A percentile compares a stretch with the other conserved stretches of the same genome.
These are phyloP conservation scores for Sporothrix phasma DNA, from an alignment of 2,329 filamentous ascomycete species.

Conservation along the genomic window DNA sequence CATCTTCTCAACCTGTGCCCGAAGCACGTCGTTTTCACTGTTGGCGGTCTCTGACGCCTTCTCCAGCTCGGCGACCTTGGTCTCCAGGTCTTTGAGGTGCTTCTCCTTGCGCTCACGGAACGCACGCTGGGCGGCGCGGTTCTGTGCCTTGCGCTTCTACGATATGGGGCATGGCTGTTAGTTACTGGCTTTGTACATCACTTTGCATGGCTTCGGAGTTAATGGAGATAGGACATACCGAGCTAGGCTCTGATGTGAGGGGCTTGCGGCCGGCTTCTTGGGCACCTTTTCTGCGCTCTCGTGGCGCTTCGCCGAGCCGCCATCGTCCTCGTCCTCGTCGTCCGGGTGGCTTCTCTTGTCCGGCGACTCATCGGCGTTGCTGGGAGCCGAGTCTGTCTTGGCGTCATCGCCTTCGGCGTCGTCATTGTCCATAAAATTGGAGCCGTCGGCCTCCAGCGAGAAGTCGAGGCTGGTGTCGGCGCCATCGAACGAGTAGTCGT, in stretches of 20 bases:
- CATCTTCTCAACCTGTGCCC: slow-evolving; percentile 80
- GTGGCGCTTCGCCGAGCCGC: slow-evolving; percentile 54
- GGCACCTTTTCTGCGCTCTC: slow-evolving; percentile 76
- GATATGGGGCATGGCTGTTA: not conserved
- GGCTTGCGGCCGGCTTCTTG: slow-evolving; percentile 96
- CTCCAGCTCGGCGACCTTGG: slow-evolving; percentile 64
- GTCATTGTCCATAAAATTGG: slow-evolving; percentile 48
- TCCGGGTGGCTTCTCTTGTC: slow-evolving; percentile 68
- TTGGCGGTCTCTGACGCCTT: slow-evolving; percentile 75
- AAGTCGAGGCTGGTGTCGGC: slow-evolving; percentile 65
- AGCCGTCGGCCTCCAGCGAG: slow-evolving; percentile 47
- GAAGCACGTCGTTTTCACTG: slow-evolving; percentile 74
- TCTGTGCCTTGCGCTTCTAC: slow-evolving; percentile 92
- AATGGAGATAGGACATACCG: slow-evolving; percentile 52
- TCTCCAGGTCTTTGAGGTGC: slow-evolving; percentile 76
- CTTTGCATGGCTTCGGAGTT: slow-evolving; percentile 2
- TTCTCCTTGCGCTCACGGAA: slow-evolving; percentile 94
- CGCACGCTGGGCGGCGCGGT: slow-evolving; percentile 81
- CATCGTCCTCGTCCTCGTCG: slow-evolving; percentile 52
- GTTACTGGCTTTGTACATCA: not conserved
- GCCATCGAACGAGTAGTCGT: slow-evolving; percentile 64
- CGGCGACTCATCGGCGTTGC: slow-evolving; percentile 50
- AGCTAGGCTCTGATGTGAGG: slow-evolving; percentile 87
- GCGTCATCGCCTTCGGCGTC: slow-evolving; percentile 24
- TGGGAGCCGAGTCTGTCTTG: slow-evolving; percentile 35